These are phyloP conservation scores for Aschersonia sp. DNA, from an alignment of 2,329 filamentous ascomycete species.

Conservation along the genomic window DNA sequence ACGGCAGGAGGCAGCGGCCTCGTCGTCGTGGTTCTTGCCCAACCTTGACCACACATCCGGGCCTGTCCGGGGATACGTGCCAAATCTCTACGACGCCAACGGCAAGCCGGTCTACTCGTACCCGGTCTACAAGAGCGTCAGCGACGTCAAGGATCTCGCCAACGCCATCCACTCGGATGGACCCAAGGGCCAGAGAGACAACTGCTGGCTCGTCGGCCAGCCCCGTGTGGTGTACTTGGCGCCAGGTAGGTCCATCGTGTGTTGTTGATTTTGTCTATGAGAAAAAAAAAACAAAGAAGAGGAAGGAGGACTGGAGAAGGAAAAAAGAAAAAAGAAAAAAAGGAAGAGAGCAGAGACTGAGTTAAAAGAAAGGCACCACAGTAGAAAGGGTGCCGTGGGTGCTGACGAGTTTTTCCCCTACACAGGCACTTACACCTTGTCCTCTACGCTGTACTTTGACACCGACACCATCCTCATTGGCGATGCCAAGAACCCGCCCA, in stretches of 20 bases:
- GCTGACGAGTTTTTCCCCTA: background rate
- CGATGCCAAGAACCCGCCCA: conserved; percentile 27
- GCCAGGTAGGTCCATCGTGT: conserved; percentile 3
- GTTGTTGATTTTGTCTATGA: background rate
- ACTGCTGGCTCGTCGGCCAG: conserved; percentile 8
- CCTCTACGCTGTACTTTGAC: conserved; percentile 23
- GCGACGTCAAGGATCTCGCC: conserved; percentile 3
- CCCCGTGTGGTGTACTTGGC: conserved; percentile 8
- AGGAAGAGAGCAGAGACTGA: too few relatives aligned
- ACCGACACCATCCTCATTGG: conserved; percentile 31
- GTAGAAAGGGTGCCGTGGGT: background rate
- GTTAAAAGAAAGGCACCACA: too few relatives aligned
- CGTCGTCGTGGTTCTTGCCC: conserved; percentile 9
- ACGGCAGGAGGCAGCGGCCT: background rate
- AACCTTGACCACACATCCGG: conserved; percentile 9
- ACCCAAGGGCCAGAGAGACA: conserved; percentile 6
- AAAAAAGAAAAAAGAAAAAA: too few relatives aligned
- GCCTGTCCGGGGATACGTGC: conserved; percentile 8
- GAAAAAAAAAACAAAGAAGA: too few relatives aligned
- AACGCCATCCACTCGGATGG: conserved; percentile 5
- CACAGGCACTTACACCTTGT: conserved; percentile 25
- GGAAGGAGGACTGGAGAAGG: too few relatives aligned
- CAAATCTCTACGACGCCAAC: conserved; percentile 3
- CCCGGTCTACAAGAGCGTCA: conserved; percentile 7
- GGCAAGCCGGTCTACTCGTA: conserved; percentile 6